These are phyloP conservation scores for Thermomyces lanuginosus DNA, from an alignment of 2,329 filamentous ascomycete species.

Conservation along the genomic window DNA sequence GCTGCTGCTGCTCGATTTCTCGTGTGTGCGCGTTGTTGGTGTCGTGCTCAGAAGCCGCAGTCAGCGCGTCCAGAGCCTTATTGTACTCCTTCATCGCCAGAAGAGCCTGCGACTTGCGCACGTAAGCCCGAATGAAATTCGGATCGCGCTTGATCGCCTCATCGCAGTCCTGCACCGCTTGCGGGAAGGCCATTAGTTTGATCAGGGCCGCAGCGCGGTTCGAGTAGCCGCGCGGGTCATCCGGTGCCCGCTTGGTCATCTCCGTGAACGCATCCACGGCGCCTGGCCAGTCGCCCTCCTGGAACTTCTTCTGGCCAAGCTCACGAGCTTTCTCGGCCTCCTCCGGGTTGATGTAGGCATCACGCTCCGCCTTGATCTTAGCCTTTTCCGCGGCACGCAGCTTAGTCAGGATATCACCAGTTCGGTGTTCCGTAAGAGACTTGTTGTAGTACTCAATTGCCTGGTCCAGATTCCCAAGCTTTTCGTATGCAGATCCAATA, in stretches of 20 bases:
- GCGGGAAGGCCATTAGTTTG: conserved; percentile 91
- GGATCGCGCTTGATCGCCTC: conserved; percentile 78
- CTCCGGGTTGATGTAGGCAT: conserved; percentile 71
- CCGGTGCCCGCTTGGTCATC: conserved; percentile 89
- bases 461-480: conserved; percentile 58
- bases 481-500: conserved; percentile 89
- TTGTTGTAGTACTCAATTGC: conserved; percentile 85
- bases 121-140: conserved; percentile 87
- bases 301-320: conserved; percentile 92
- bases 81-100: conserved; percentile 98
- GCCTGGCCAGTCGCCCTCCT: conserved; percentile 85
- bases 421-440: conserved; percentile 91
- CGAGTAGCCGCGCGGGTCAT: conserved; percentile 86
- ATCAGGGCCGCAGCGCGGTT: conserved; percentile 95
- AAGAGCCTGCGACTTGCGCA: conserved; percentile 88
- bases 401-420: conserved; percentile 83
- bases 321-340: conserved; percentile 94
- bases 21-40: conserved; percentile 62
- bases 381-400: conserved; percentile 78
- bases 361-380: conserved; percentile 58
- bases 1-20: conserved; percentile 86
- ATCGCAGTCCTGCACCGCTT: conserved; percentile 83
- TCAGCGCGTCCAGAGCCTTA: conserved; percentile 79
- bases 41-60: conserved; percentile 64
- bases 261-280: conserved; percentile 88